Base-by-base conservation (phyloP, 2,329 filamentous ascomycete species). In the Podosphaera xanthii region DNA sequence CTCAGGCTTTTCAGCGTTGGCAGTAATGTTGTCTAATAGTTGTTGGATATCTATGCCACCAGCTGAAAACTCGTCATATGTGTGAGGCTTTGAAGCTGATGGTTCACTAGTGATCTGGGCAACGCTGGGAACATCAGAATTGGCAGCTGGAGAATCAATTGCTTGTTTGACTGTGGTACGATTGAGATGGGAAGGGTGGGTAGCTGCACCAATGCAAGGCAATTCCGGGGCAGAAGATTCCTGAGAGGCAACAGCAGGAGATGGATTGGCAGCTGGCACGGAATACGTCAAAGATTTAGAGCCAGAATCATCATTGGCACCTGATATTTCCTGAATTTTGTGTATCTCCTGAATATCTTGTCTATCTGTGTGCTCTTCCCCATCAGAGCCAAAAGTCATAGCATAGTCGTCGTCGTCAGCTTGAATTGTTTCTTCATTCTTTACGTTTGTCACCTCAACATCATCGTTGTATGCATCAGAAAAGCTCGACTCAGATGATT, bases 11-110 rank as follows among this genome's bases (percentile, higher is more conserved):
- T 69, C 68, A 58, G 68, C 69, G 66, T 69, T 70, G 44, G 69
- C 69, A 59, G 68, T 69, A 60, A 70, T 70, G 59, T 69, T 70
- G 63, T 70, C 69, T 61, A 70, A 62, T 59, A 70, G 62, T 59
- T 69, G 68, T 60, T 70, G 69, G 44, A 70, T 70, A 59, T 70
- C 69, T 66, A 70, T 68, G 48, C 64, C 69, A 61, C 64, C 67
- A 62, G 62, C 67, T 49, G 64, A 38, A 58, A 65, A 60, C 61
- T 66, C 65, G 57, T 68, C 65, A 67, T 65, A 66, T 42, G 61
- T 60, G 56, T 64, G 60, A 53, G 40, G 35, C 9, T 40, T 59
- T 46, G 53, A 48, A 50, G 49, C 44, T 34, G 50, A 53, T 35
- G 31, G 14, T 52, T 52, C 57, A 56, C 34, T 38, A 53, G 35